A percentile compares a stretch with the other conserved stretches of the same genome.
Evolutionary conservation across 2,329 filamentous ascomycete genomes (phyloP).

Genomic region (Xylaria sp.): DNA sequence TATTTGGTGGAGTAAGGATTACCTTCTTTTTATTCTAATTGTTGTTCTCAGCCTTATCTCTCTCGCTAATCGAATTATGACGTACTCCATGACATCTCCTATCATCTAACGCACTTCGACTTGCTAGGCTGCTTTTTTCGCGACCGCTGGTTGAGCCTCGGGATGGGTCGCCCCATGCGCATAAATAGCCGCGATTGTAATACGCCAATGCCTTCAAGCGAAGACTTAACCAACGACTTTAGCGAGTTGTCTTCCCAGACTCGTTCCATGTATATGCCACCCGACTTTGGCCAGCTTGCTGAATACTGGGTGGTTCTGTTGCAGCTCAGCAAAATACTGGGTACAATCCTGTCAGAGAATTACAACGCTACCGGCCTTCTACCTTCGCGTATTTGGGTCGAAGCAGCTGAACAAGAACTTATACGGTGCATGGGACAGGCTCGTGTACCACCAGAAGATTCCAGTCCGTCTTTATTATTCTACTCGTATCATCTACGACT

Average conservation of each 20-base stretch:
- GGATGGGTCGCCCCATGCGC: conserved; percentile 54
- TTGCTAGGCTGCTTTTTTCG: conserved; percentile 50
- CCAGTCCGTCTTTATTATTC: conserved; percentile 26
- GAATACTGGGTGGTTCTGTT: conserved; percentile 30
- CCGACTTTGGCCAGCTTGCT: conserved; percentile 30
- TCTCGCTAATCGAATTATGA: not conserved
- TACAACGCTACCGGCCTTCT: conserved; percentile 27
- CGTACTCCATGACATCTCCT: not conserved
- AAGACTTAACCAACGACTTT: conserved; percentile 31
- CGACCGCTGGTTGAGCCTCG: conserved; percentile 55
- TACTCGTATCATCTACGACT: conserved; percentile 32
- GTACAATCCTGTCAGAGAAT: conserved; percentile 30
- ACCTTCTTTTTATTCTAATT: not conserved
- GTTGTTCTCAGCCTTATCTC: not conserved
- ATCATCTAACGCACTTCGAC: conserved; percentile 13
- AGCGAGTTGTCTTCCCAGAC: conserved; percentile 10
- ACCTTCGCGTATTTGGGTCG: conserved; percentile 28
- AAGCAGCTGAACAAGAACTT: conserved; percentile 31
- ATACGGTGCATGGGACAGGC: conserved; percentile 23
- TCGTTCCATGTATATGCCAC: conserved; percentile 26
- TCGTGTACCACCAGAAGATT: conserved; percentile 19
- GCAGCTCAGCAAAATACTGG: conserved; percentile 31
- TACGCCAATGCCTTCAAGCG: conserved; percentile 45
- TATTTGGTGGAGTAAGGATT: conserved; percentile 53
- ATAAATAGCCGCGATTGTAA: conserved; percentile 54